Evolutionary conservation across 345 rosid species (phyloP), one percentile per base, ranked within the genome.

Genomic region (Linum lewisii): DNA sequence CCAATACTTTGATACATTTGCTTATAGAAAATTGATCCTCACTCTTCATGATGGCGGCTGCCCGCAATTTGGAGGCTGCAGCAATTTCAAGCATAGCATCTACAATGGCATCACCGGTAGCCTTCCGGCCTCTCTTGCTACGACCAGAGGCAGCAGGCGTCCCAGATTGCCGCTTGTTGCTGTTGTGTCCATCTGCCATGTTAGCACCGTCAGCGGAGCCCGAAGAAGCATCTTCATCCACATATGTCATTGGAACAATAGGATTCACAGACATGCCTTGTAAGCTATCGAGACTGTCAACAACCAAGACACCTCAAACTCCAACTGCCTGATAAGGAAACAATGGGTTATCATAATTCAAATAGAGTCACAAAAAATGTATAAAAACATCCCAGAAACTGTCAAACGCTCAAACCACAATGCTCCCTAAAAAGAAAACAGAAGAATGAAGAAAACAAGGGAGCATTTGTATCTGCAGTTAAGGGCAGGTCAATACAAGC

Each of bases 21-120:
- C 88, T 85, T 20, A 87, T 83, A 9, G 95, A 87, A 77, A 82
- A 85, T 21, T 78, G 81, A 24, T 87, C 97, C 37, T 76, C 87
- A 7, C 70, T 83, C 77, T 77, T 87, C 58, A 77, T 65, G 57
- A 85, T 78, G 24, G 88, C 79, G 3, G 88, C 78, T 0, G 92
- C 87, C 80, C 95, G 82, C 88, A 77, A 76, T 66, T 82, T 84
- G 0, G 84, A 91, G 61, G 85, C 95, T 56, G 92, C 85, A 1
- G 96, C 96, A 26, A 91, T 91, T 73, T 85, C 92, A 5, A 88
- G 79, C 95, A 85, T 88, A 19, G 96, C 98, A 52, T 91, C 98
- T 29, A 84, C 95, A 34, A 82, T 87, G 45, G 95, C 88, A 69
- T 86, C 92, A 44, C 95, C 96, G 10, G 82, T 75, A 54, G 88